These are phyloP conservation scores for Cenchrus purpureus DNA, from an alignment of 176 grass and related monocot genomes.

Conservation along the genomic window DNA sequence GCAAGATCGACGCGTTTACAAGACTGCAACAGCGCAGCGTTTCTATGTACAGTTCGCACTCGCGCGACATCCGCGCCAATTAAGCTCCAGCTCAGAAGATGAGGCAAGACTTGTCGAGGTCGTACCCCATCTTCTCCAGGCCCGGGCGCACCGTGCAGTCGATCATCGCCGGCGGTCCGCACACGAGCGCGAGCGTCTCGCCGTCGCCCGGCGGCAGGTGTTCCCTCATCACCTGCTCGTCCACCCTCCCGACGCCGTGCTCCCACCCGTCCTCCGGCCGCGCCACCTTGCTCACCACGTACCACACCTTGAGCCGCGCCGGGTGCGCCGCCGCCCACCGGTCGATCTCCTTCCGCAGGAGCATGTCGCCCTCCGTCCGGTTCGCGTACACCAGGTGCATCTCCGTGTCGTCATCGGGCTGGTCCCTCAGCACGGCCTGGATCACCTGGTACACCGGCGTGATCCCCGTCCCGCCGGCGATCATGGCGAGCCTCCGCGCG, in stretches of 20 bases:
- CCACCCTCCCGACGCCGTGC: slow-evolving; percentile 79
- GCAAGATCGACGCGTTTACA: background rate
- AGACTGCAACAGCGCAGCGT: background rate
- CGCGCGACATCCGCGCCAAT: background rate
- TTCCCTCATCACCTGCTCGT: slow-evolving; percentile 58
- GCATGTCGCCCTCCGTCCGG: slow-evolving; percentile 87
- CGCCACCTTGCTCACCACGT: slow-evolving; percentile 72
- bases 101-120: slow-evolving; percentile 32
- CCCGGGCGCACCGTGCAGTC: slow-evolving; percentile 80
- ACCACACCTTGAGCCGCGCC: slow-evolving; percentile 81
- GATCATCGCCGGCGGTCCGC: slow-evolving; percentile 91
- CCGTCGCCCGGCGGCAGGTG: slow-evolving; percentile 68
- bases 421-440: slow-evolving; percentile 81
- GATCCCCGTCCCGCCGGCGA: slow-evolving; percentile 89
- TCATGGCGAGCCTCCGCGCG: slow-evolving; percentile 69
- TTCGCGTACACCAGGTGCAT: slow-evolving; percentile 93
- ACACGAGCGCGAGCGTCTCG: slow-evolving; percentile 76
- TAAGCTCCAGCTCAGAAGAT: slow-evolving; percentile 24
- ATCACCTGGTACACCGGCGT: slow-evolving; percentile 96
- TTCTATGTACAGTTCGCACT: slow-evolving; percentile 6
- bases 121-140: slow-evolving; percentile 90
- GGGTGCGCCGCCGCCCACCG: slow-evolving; percentile 67
- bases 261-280: slow-evolving; percentile 66
- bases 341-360: slow-evolving; percentile 78
- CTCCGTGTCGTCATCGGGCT: slow-evolving; percentile 75